Evolutionary conservation across 1,284 basidiomycete species (phyloP).

Genomic region (Cutaneotrichosporon mucoides): DNA sequence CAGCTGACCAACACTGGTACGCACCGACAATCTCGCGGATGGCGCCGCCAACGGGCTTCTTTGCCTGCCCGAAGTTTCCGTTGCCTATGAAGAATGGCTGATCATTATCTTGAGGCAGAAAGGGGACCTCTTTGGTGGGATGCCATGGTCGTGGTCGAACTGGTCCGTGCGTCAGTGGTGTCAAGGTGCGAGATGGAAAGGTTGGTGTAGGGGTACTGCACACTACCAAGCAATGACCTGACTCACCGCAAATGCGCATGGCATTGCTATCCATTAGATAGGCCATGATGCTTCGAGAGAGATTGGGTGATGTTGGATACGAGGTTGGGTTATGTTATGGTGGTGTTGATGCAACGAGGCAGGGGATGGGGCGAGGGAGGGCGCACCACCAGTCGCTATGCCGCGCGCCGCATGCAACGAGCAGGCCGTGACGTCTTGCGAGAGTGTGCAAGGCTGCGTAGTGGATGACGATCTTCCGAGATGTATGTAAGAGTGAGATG

Average conservation of each 20-base stretch:
- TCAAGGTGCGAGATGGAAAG: not conserved
- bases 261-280: conserved; percentile 23
- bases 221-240: not conserved
- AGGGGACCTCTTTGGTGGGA: conserved; percentile 69
- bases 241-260: conserved; percentile 24
- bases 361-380: not conserved
- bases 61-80: conserved; percentile 62
- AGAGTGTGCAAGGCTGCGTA: no score
- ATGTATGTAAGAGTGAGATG: no score
- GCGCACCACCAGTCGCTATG: not conserved
- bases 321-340: not conserved
- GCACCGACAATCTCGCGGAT: conserved; percentile 47
- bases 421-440: no score
- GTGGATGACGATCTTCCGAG: no score
- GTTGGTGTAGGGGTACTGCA: not conserved
- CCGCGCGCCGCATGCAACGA: no score
- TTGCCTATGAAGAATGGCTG: conserved; percentile 69
- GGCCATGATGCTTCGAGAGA: conserved; percentile 11
- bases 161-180: conserved; percentile 39
- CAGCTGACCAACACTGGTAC: conserved; percentile 12
- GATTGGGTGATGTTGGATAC: conserved; percentile 2
- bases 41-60: conserved; percentile 22
- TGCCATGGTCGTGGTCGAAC: conserved; percentile 87
- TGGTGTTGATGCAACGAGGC: not conserved
- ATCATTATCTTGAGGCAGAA: conserved; percentile 61